Base-by-base conservation (phyloP, 768 basidiomycete species). In the Pleurotus cornucopiae region DNA sequence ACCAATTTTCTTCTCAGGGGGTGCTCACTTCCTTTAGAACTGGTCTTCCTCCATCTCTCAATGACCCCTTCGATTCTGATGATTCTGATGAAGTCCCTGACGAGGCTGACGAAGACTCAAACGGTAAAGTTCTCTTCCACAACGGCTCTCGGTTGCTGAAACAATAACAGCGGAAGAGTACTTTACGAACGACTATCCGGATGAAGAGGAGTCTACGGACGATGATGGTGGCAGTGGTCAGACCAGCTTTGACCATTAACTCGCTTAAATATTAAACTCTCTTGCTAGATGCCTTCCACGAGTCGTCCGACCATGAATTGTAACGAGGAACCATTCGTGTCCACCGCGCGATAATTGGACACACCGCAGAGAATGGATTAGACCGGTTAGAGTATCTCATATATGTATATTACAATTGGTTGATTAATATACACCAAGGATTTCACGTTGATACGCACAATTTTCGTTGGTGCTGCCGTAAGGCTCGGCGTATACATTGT, bases 121-220 rank as follows among this genome's bases (percentile, higher is more conserved):
- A 92, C 68, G 88, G 90, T 89, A 45, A 39, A 70, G 66, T 9
- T 18, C 3, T 46, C 37, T 45, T 58, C 16, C 18, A 43, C 1
- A 16, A 7, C 21, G 16, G 25, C n/a, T 47, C 13, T 3, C 12
- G 3, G 7, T 30, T 7, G 6, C 26, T 30, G 6, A 30, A 30
- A 30, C 26, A 30, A 6, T 30, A 7, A 30, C 6, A 30, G 89
- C 85, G 14, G 89, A 92, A 67, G 89, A 89, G 60, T 90, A 85
- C 63, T 91, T 90, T 69, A 89, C 82, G 63, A 92, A 92, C 57
- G 89, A 92, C 64, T 92, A 92, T 61, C 89, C 89, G 4, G 88
- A 90, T 23, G 89, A 86, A 48, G 83, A 75, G 21, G 83, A 75
- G 21, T 70, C 72, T 7, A 64, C 71, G 2, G 73, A 73, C 20